These are phyloP conservation scores for Hapsidospora chrysogenum DNA, from an alignment of 495 filamentous ascomycete genomes.

Conservation along the genomic window DNA sequence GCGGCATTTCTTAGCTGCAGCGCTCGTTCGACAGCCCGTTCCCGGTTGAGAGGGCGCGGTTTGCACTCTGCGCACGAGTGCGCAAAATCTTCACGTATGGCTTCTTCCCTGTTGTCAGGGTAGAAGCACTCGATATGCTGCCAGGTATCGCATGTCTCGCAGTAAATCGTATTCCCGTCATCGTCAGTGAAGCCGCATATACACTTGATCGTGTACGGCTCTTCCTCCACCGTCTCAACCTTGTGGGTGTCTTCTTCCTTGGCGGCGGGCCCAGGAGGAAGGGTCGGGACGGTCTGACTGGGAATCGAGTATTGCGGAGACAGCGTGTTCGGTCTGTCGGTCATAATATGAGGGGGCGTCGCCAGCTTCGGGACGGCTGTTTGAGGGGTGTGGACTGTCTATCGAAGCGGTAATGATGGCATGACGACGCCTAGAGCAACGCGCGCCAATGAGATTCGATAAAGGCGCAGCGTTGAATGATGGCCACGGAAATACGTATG, in stretches of 20 bases:
- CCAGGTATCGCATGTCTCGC: constrained; percentile 92
- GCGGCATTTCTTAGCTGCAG: constrained; percentile 23
- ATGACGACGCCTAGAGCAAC: constrained; percentile 34
- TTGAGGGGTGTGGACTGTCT: constrained; percentile 23
- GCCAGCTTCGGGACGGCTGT: constrained; percentile 23
- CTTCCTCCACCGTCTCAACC: constrained; percentile 48
- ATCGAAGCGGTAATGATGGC: constrained; percentile 37
- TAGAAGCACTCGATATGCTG: constrained; percentile 97
- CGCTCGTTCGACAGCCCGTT: constrained; percentile 50
- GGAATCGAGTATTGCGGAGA: constrained; percentile 35
- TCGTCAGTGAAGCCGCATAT: constrained; percentile 85
- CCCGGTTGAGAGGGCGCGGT: constrained; percentile 52
- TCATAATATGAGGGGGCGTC: constrained; percentile 67
- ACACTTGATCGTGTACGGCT: constrained; percentile 94
- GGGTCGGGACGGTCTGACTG: constrained; percentile 23
- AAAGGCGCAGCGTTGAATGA: constrained; percentile 7
- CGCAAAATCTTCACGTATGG: constrained; percentile 42
- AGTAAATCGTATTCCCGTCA: constrained; percentile 94
- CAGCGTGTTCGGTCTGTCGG: constrained; percentile 60
- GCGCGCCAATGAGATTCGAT: constrained; percentile 12
- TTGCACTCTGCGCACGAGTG: constrained; percentile 82
- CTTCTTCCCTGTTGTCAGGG: constrained; percentile 49
- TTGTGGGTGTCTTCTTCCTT: constrained; percentile 45
- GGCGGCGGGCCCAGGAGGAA: constrained; percentile 31
- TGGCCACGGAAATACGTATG: too few relatives aligned